A percentile compares a stretch with the other conserved stretches of the same genome.
Evolutionary conservation across 345 rosid species (phyloP).

Genomic region (Brassica cretica): DNA sequence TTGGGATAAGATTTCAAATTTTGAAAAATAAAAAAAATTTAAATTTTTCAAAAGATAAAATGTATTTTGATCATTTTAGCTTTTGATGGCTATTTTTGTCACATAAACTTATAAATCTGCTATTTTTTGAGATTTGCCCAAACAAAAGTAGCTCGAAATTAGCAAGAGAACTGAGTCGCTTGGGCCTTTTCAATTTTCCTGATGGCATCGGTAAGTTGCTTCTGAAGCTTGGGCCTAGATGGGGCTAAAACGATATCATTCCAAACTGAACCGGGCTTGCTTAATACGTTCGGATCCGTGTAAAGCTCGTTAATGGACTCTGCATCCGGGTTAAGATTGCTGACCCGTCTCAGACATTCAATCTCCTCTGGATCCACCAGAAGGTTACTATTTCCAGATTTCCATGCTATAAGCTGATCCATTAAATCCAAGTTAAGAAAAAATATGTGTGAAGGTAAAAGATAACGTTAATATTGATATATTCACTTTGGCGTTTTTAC

Average conservation of each 20-base stretch:
- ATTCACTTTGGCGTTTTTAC: slow-evolving; percentile 37
- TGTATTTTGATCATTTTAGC: too few relatives aligned
- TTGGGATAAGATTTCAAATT: too few relatives aligned
- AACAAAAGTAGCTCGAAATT: background rate
- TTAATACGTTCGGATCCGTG: slow-evolving; percentile 43
- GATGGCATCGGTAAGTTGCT: slow-evolving; percentile 47
- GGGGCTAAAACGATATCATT: slow-evolving; percentile 50
- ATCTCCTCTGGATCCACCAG: slow-evolving; percentile 66
- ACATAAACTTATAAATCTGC: too few relatives aligned
- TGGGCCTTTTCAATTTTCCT: slow-evolving; percentile 49
- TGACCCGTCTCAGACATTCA: slow-evolving; percentile 48
- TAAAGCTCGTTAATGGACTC: slow-evolving; percentile 71
- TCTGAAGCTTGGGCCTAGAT: slow-evolving; percentile 46
- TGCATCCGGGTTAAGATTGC: slow-evolving; percentile 56
- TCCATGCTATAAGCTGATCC: slow-evolving; percentile 82
- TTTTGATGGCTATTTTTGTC: too few relatives aligned
- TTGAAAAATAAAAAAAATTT: too few relatives aligned
- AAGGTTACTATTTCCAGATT: slow-evolving; percentile 59
- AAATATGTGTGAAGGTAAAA: background rate
- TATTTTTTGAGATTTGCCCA: too few relatives aligned
- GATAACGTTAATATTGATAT: background rate
- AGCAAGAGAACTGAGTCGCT: background rate
- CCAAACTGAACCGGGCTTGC: slow-evolving; percentile 67
- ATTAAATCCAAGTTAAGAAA: background rate
- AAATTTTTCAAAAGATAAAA: too few relatives aligned